These are phyloP conservation scores for Corynascus novoguineensis DNA, from an alignment of 495 filamentous ascomycete genomes.

Conservation along the genomic window DNA sequence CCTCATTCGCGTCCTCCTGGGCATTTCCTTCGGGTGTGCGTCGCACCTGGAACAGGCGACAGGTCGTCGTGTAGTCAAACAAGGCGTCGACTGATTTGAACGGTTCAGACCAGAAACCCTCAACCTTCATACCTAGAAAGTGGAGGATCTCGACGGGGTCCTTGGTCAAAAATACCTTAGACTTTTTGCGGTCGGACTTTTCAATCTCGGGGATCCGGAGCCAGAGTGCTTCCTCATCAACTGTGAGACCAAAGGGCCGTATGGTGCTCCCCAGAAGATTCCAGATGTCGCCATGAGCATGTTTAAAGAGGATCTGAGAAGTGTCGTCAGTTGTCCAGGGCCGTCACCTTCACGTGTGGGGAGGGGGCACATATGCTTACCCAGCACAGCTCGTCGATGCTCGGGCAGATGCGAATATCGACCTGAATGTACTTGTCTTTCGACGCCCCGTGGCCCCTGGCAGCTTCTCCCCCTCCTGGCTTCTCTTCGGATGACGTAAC, in stretches of 20 bases:
- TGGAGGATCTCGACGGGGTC: slow-evolving; percentile 48
- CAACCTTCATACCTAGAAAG: slow-evolving; percentile 53
- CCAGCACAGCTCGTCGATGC: slow-evolving; percentile 48
- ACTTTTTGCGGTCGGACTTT: slow-evolving; percentile 44
- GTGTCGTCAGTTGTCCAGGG: not conserved
- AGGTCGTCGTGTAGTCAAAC: slow-evolving; percentile 49
- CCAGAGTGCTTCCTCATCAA: slow-evolving; percentile 54
- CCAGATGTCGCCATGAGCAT: slow-evolving; percentile 61
- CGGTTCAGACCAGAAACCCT: slow-evolving; percentile 35
- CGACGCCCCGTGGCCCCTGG: slow-evolving; percentile 12
- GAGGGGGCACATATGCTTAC: slow-evolving; percentile 12
- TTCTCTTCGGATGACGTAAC: not conserved
- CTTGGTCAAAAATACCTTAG: slow-evolving; percentile 51
- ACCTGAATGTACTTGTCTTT: slow-evolving; percentile 51
- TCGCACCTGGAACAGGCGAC: slow-evolving; percentile 49
- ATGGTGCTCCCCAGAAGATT: slow-evolving; percentile 58
- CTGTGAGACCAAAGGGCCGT: slow-evolving; percentile 56
- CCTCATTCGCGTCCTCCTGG: slow-evolving; percentile 16
- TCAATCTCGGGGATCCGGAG: slow-evolving; percentile 61
- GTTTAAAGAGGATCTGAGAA: slow-evolving; percentile 46
- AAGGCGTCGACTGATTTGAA: slow-evolving; percentile 51
- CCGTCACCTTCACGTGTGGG: too few relatives aligned
- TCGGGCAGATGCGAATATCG: slow-evolving; percentile 52
- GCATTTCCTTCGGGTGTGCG: slow-evolving; percentile 5
- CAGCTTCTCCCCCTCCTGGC: not conserved